These are phyloP conservation scores for Domatiomyces globalis DNA, from an alignment of 2,329 filamentous ascomycete genomes.

Conservation along the genomic window DNA sequence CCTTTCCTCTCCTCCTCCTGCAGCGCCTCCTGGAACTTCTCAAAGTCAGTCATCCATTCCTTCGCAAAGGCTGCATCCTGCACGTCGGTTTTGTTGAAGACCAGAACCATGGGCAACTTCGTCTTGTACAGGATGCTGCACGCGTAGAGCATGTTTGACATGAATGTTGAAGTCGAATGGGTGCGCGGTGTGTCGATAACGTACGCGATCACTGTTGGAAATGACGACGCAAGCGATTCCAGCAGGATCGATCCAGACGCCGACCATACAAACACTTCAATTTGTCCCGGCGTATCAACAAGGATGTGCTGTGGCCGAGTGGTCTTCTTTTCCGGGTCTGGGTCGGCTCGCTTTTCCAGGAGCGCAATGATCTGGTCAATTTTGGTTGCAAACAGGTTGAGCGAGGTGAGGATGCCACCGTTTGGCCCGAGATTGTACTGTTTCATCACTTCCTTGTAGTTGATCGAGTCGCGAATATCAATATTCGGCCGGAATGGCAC, in stretches of 20 bases:
- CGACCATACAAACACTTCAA: constrained; percentile 98
- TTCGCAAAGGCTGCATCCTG: constrained; percentile 82
- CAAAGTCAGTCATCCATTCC: constrained; percentile 99
- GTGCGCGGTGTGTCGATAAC: constrained; percentile 94
- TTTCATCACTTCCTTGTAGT: constrained; percentile 99
- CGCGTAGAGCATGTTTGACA: constrained; percentile 99
- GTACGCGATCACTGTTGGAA: constrained; percentile 94
- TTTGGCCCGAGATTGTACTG: constrained; percentile 97
- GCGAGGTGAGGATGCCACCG: constrained; percentile 84
- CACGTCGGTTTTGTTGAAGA: constrained; percentile 98
- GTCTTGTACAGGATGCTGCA: constrained; percentile 99
- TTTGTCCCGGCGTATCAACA: constrained; percentile 92
- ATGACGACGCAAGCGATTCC: constrained; percentile 80
- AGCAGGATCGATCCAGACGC: constrained; percentile 88
- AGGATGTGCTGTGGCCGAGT: constrained; percentile 68
- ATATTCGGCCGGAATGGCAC: constrained; percentile 96
- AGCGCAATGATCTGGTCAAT: constrained; percentile 86
- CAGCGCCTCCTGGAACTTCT: constrained; percentile 80
- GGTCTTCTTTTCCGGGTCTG: constrained; percentile 45
- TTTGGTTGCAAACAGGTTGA: constrained; percentile 96
- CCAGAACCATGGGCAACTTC: constrained; percentile 92
- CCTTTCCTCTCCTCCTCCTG: constrained; percentile 65
- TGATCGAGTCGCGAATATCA: constrained; percentile 95
- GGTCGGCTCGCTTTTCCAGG: constrained; percentile 71
- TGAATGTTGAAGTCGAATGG: constrained; percentile 87